Conservation (phyloP, 192 early-diverging fungal species). For the Spizellomyces punctatus region DNA sequence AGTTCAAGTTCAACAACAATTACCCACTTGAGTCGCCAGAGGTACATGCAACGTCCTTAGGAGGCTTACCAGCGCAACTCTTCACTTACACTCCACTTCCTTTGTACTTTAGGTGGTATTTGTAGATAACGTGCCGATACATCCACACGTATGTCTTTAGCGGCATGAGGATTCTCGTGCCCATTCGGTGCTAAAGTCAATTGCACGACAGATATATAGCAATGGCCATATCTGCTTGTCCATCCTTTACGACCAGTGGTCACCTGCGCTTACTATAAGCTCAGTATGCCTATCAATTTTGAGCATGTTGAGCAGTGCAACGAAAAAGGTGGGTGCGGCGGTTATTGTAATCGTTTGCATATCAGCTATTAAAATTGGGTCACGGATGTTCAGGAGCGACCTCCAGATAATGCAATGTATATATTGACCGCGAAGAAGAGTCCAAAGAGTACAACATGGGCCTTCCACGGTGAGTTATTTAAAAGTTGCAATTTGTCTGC, state of each 20-base stretch:
- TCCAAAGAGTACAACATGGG: slow-evolving; percentile 51
- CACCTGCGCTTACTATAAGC: slow-evolving; percentile 86
- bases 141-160: slow-evolving; percentile 4
- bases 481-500: no score
- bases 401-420: slow-evolving; percentile 50
- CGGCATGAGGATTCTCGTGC: no score
- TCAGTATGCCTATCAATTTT: slow-evolving; percentile 87
- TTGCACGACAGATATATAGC: slow-evolving; percentile 31
- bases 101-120: background rate
- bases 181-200: no score
- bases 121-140: slow-evolving; percentile 5
- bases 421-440: slow-evolving; percentile 41
- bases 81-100: no score
- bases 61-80: no score
- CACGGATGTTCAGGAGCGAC: slow-evolving; percentile 38
- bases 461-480: slow-evolving; percentile 44
- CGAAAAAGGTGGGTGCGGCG: slow-evolving; percentile 59
- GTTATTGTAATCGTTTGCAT: background rate
- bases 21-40: slow-evolving; percentile 58
- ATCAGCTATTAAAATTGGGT: background rate
- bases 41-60: slow-evolving; percentile 8
- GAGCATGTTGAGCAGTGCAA: slow-evolving; percentile 90
- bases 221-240: slow-evolving; percentile 98
- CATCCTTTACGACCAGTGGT: slow-evolving; percentile 94
- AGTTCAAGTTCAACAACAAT: slow-evolving; percentile 50